Conservation (phyloP, 1,284 basidiomycete genomes). For the Naganishia liquefaciens region DNA sequence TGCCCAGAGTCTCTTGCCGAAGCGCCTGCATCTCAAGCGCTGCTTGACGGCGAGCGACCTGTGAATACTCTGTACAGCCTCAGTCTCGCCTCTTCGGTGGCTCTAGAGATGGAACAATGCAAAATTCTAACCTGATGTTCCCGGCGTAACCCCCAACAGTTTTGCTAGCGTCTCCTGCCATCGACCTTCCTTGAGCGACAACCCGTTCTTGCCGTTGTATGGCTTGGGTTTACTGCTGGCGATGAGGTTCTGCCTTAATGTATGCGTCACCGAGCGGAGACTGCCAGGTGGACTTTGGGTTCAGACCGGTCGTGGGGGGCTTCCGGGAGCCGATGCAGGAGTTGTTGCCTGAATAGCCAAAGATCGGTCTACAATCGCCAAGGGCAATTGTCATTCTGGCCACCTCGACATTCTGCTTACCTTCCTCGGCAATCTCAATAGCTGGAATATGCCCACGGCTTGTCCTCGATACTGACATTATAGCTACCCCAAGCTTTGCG, state of each 20-base stretch:
- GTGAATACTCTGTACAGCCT: constrained; percentile 23
- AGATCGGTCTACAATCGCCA: too few species aligned
- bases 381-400: too few species aligned
- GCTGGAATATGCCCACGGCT: too few species aligned
- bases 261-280: constrained; percentile 6
- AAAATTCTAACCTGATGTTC: constrained; percentile 13
- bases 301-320: too few species aligned
- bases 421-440: too few species aligned
- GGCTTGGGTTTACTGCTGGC: constrained; percentile 1
- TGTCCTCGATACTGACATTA: too few species aligned
- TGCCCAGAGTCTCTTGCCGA: not conserved
- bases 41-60: constrained; percentile 28
- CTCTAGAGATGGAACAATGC: not conserved
- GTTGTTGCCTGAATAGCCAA: too few species aligned
- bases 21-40: constrained; percentile 5
- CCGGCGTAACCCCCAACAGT: constrained; percentile 18
- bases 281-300: not conserved
- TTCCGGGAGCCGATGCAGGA: too few species aligned
- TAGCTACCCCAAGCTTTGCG: too few species aligned
- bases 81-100: too few species aligned
- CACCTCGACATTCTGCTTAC: too few species aligned
- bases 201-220: constrained; percentile 2
- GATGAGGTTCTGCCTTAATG: constrained; percentile 8
- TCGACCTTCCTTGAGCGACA: constrained; percentile 7
- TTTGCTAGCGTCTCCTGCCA: constrained; percentile 17